Base-by-base conservation (phyloP, 495 filamentous ascomycete species). In the Haplographium delicatum region DNA sequence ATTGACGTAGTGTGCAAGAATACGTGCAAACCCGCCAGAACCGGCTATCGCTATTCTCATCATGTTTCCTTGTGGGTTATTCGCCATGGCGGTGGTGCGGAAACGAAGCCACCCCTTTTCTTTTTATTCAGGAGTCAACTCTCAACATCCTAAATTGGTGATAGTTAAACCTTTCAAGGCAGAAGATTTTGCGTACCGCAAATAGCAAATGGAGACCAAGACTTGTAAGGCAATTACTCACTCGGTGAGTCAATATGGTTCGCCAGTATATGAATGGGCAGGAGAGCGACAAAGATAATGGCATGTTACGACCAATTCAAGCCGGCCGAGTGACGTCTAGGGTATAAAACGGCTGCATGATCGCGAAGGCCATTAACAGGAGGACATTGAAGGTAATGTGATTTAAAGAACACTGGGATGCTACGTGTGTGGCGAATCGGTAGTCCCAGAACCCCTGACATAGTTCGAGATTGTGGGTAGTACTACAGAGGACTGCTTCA, bases 31-130 rank as follows among this genome's bases (percentile, higher is more conserved):
- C 49, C 82, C 83, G 57, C 82, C 80, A 41, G 78, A 83, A 22
- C 85, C 85, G 44, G 83, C 85, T 52, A 89, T 79, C 47, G 82
- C 85, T 61, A 89, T 78, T 66, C 81, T 76, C 78, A 87, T 86
- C 71, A 75, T 80, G 34, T 15, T 61, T 46, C 23, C 27, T 48
- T 34, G 26, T 6, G 43, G 33, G 1, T 41, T 16, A 26, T 44
- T 35, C 27, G 20, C 28, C 30, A 38, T 23, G 18, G 7, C 26
- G 23, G 15, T 10, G 33, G 43, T 35, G n/a, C 27, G 26, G 35
- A 41, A n/a, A n/a, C 25, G 35, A 7, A 30, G 26, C 23, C 47
- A 28, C 18, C 13, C 35, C 26, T 25, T 42, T 38, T 35, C 37
- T 42, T n/a, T 40, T 50, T 42, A 31, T 31, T 42, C 13, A 26